Evolutionary conservation across 2,329 filamentous ascomycete genomes (phyloP).

Genomic region (Cladosporium velox): DNA sequence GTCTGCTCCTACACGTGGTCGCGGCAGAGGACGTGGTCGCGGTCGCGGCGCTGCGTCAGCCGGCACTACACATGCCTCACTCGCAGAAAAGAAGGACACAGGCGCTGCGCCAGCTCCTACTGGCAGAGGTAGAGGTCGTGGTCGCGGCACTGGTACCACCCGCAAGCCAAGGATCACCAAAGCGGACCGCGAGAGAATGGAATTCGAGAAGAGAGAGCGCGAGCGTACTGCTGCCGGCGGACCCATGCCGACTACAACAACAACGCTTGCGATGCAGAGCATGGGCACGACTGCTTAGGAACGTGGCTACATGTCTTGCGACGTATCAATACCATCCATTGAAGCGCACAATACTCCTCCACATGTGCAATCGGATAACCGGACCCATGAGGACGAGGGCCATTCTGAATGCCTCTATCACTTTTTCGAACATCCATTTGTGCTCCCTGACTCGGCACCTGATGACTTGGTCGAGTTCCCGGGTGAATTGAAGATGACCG

Average conservation of each 20-base stretch:
- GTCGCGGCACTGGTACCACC: slow-evolving; percentile 70
- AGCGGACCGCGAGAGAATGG: slow-evolving; percentile 76
- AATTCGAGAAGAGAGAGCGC: slow-evolving; percentile 76
- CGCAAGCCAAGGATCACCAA: slow-evolving; percentile 86
- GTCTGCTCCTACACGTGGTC: slow-evolving; percentile 28
- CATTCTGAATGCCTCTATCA: background rate
- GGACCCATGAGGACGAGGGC: background rate
- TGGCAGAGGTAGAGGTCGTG: slow-evolving; percentile 59
- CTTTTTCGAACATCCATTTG: background rate
- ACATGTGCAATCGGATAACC: background rate
- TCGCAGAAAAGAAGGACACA: slow-evolving; percentile 32
- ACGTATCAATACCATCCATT: background rate
- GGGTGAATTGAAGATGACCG: too few species aligned
- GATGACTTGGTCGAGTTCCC: background rate
- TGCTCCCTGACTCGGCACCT: background rate
- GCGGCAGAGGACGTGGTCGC: slow-evolving; percentile 58
- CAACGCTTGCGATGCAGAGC: slow-evolving; percentile 17
- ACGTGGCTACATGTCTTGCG: background rate
- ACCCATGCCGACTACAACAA: slow-evolving; percentile 8
- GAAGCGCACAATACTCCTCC: background rate
- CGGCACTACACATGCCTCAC: slow-evolving; percentile 34
- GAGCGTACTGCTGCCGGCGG: slow-evolving; percentile 52
- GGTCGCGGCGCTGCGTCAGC: slow-evolving; percentile 50
- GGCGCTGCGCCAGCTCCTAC: slow-evolving; percentile 29
- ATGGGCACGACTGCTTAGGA: slow-evolving; percentile 18